Evolutionary conservation across 2,329 filamentous ascomycete species (phyloP).

Genomic region (Fusarium marasasianum): DNA sequence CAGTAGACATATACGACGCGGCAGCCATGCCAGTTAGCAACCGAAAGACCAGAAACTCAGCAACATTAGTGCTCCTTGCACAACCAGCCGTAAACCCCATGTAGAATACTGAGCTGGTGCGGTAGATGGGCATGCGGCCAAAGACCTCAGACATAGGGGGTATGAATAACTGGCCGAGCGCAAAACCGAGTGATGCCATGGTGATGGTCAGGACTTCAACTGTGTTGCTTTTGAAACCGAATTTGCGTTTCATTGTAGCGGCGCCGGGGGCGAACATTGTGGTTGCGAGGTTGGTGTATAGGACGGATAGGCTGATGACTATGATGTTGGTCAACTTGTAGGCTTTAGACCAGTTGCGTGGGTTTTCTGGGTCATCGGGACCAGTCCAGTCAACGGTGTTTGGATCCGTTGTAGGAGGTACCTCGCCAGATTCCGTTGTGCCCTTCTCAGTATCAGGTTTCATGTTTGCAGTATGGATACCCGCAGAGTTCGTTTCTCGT

Average conservation of each 20-base stretch:
- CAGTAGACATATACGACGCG: not conserved
- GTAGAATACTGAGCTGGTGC: not conserved
- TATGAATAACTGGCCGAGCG: not conserved
- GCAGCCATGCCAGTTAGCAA: not conserved
- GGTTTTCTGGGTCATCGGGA: fast-evolving
- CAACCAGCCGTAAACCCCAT: not conserved
- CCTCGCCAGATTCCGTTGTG: fast-evolving
- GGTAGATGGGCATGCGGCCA: not conserved
- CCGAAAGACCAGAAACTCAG: not conserved
- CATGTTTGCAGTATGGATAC: not conserved
- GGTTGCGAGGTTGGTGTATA: not conserved
- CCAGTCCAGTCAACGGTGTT: not conserved
- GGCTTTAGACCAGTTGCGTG: not conserved
- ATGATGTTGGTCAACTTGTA: not conserved
- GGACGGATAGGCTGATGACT: not conserved
- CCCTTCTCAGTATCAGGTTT: fast-evolving
- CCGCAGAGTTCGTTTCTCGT: not conserved
- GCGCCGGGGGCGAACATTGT: not conserved
- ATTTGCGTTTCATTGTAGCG: not conserved
- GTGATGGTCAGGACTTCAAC: not conserved
- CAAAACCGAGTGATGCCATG: not conserved
- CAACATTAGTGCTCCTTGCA: not conserved
- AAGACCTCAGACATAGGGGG: not conserved
- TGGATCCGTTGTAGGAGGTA: too few species aligned
- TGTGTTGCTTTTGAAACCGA: not conserved